Percentiles rank a stretch among this genome's conserved stretches.
These are phyloP conservation scores for Chrysosporium keratinophilum DNA, from an alignment of 2,329 filamentous ascomycete genomes.

Conservation along the genomic window DNA sequence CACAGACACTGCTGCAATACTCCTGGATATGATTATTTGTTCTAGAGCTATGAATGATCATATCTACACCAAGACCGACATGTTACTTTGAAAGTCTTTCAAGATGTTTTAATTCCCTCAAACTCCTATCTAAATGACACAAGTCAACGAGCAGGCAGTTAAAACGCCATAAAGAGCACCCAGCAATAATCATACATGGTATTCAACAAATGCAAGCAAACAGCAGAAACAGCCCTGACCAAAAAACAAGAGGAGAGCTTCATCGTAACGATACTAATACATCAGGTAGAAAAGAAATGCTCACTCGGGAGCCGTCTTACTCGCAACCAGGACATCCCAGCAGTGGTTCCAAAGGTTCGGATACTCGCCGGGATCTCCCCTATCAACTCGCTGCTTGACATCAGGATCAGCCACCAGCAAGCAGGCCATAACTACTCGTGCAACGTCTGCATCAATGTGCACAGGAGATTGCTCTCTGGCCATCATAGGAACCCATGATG, in stretches of 20 bases:
- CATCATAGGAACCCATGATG: constrained; percentile 52
- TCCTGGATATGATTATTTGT: no score
- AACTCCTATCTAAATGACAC: no score
- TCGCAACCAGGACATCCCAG: constrained; percentile 7
- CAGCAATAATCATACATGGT: not conserved
- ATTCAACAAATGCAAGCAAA: not conserved
- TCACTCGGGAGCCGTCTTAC: constrained; percentile 16
- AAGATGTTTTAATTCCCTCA: no score
- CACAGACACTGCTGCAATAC: no score
- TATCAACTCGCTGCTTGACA: constrained; percentile 30
- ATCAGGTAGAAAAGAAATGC: not conserved
- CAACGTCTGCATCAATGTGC: constrained; percentile 36
- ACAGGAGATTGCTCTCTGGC: constrained; percentile 45
- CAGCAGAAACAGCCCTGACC: not conserved
- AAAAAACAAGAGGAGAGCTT: not conserved
- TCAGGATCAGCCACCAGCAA: constrained; percentile 46
- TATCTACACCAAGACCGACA: no score
- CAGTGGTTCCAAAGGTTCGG: constrained; percentile 14
- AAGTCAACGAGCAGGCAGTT: no score
- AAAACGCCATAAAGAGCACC: no score
- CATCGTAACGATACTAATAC: not conserved
- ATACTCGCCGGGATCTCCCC: constrained; percentile 11
- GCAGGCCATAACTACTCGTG: constrained; percentile 44
- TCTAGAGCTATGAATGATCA: no score
- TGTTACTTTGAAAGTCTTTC: no score